A percentile compares a stretch with the other conserved stretches of the same genome.
Conservation (phyloP, 495 filamentous ascomycete species). For the Aspergillus diversus region DNA sequence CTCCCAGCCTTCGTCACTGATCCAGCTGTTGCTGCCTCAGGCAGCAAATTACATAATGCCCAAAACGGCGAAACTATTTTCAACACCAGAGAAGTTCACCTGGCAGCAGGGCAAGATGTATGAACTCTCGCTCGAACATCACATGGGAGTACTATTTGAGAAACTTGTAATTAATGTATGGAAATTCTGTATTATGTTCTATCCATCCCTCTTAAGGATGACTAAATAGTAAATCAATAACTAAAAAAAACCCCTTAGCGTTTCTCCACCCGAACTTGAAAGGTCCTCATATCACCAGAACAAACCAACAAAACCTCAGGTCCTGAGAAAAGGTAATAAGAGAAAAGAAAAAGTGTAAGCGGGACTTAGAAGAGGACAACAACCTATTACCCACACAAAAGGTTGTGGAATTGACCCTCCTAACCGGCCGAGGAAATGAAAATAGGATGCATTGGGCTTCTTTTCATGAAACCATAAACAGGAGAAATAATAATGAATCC, state of each 20-base stretch:
- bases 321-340: neutral
- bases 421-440: neutral
- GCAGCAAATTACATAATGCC: constrained; percentile 20
- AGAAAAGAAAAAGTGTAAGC: constrained; percentile 1
- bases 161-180: neutral
- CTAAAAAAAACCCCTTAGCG: neutral
- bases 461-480: neutral
- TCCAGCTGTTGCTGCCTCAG: constrained; percentile 30
- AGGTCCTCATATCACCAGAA: neutral
- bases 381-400: neutral
- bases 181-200: constrained; percentile 3
- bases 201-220: neutral
- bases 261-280: constrained; percentile 14
- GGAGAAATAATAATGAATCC: constrained; percentile 1
- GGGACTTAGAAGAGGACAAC: neutral
- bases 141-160: too few relatives aligned
- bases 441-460: neutral
- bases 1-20: constrained; percentile 25
- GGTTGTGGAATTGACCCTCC: neutral
- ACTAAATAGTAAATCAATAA: neutral
- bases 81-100: too few relatives aligned
- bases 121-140: too few relatives aligned
- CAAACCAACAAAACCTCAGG: constrained; percentile 8
- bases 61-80: too few relatives aligned
- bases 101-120: too few relatives aligned